Evolutionary conservation across 176 grass and related monocot genomes (phyloP), one percentile per base, ranked within the genome.

Genomic region (Miscanthus lutarioriparius): DNA sequence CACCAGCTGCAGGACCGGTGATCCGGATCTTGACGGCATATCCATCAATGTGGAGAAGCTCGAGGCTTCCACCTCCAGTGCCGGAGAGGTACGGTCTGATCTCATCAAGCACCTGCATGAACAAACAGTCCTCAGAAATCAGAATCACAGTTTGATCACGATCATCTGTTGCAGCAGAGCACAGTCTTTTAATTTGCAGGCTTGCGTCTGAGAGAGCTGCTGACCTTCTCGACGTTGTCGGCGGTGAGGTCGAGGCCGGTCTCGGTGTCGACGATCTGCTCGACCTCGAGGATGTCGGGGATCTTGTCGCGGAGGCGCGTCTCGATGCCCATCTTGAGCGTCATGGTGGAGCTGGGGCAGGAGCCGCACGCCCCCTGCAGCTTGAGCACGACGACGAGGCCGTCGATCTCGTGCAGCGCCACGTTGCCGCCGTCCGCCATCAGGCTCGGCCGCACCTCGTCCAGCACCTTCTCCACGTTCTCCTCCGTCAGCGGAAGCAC

Each of bases 331-430:
- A 94, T 98, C 89, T 94, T 96, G 84, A 98, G 87, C 16, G 91
- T 96, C 96, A 98, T 98, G 77, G 93, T 95, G 70, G 96, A 98
- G 89, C 96, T 96, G 4, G 96, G 96, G 89, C 96, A 98, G 13
- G 96, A 98, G 41, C 96, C 93, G 36, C 96, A 98, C 1, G 96
- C 93, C 2, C 96, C 96, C 87, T 98, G 96, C 80, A 98, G 83
- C 86, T 94, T 98, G 54, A 98, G 72, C 83, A 95, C 96, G 54
- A 95, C 96, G 61, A 98, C 91, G 12, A 95, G 82, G 72, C 93
- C 93, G 12, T 98, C 96, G 35, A 98, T 98, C 87, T 98, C 93
- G 78, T 98, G 93, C 83, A 98, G 73, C 33, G 87, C 96, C 17
- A 98, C 93, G 63, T 98, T 98, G 71, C 96, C 93, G 48, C 96